Evolutionary conservation across 345 rosid genomes (phyloP), one percentile per base, ranked within the genome.

Genomic region (Moricandia arvensis): DNA sequence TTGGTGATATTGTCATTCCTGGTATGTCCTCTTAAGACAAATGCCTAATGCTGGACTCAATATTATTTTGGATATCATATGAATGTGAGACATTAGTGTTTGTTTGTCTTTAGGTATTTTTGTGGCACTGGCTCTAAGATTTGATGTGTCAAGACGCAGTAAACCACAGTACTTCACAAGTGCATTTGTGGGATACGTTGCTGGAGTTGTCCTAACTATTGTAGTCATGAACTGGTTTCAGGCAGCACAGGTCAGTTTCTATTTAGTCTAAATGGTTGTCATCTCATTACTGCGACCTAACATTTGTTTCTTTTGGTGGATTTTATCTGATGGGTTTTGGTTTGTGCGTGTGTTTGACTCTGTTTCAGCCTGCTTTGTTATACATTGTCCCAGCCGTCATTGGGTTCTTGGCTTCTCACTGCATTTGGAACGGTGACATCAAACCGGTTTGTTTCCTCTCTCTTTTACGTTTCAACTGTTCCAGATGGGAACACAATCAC

Each of bases 141-240:
- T 96, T 82, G 99, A 96, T 66, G 98, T 86, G 6, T 91, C 99
- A 7, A 91, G 99, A 78, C 97, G 89, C 54, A 93, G 86, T 71
- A 78, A 77, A 31, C 84, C 86, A 82, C 99, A 93, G 57, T 96
- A 96, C 78, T 96, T 96, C 63, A 93, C 88, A 80, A n/a, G 99
- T 83, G 98, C 99, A 9, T 93, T 93, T 76, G 61, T 91, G 13
- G 99, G 99, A 58, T 96, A 96, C 68, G 33, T 80, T 3, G 83
- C 75, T 66, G 99, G 99, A 27, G 51, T 96, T 55, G 78, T 96
- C 63, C 94, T 91, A 45, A 96, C 99, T 12, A 96, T 93, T 63
- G 49, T 88, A 57, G 98, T 93, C 74, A 96, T 96, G 99, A 96
- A 96, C 87, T 96, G 98, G 99, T 93, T 96, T 77, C 98, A 96